These are phyloP conservation scores for Penicillium crystallinum DNA, from an alignment of 495 filamentous ascomycete species.

Conservation along the genomic window DNA sequence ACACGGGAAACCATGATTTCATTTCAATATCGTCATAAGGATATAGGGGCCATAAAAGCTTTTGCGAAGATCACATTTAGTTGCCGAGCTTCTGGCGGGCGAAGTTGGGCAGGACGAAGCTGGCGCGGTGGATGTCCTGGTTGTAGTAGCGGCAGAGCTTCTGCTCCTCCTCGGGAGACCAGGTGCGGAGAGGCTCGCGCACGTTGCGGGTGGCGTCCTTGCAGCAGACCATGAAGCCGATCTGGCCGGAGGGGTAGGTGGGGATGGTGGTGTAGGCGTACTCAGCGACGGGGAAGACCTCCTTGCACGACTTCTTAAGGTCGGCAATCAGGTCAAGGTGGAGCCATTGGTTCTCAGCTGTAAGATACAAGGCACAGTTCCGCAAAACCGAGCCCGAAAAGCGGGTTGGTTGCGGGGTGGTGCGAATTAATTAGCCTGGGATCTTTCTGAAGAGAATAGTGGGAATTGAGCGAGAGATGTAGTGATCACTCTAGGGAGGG, in stretches of 20 bases:
- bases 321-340: conserved; percentile 85
- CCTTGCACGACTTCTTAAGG: conserved; percentile 91
- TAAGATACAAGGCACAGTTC: conserved; percentile 22
- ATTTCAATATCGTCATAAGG: conserved; percentile 11
- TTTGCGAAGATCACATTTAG: conserved; percentile 18
- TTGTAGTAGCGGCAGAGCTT: conserved; percentile 94
- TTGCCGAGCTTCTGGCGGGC: conserved; percentile 66
- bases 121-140: conserved; percentile 86
- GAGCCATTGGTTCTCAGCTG: conserved; percentile 99
- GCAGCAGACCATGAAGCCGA: conserved; percentile 99
- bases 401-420: conserved; percentile 34
- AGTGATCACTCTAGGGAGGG: conserved; percentile 5
- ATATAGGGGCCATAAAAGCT: conserved; percentile 8
- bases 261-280: conserved; percentile 99
- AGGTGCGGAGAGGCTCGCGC: conserved; percentile 71
- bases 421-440: conserved; percentile 28
- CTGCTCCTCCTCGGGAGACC: conserved; percentile 82
- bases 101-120: conserved; percentile 90
- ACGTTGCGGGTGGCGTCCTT: conserved; percentile 85
- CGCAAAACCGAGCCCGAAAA: conserved; percentile 33
- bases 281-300: conserved; percentile 95
- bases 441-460: background rate
- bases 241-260: conserved; percentile 98
- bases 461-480: background rate
- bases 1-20: conserved; percentile 7